Conservation (phyloP, 352 stramenopile species). For the Globisporangium cylindrosporum region DNA sequence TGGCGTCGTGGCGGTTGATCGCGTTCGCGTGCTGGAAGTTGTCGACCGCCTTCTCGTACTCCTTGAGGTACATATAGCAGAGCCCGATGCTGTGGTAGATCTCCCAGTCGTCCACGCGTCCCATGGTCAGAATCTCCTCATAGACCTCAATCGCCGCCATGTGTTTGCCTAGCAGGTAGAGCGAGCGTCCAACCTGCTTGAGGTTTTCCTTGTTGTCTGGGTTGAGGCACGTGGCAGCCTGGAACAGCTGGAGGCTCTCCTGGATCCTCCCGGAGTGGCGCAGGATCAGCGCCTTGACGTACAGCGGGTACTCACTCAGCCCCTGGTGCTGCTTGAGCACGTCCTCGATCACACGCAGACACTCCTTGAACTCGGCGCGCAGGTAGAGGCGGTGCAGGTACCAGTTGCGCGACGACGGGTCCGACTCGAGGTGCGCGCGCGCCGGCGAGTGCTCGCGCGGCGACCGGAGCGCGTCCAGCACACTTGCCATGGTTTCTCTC, state of each 20-base stretch:
- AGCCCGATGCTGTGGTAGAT: constrained; percentile 92
- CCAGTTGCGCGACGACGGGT: constrained; percentile 75
- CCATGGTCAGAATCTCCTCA: constrained; percentile 85
- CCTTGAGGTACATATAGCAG: constrained; percentile 91
- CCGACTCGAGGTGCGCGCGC: constrained; percentile 25
- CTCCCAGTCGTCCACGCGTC: constrained; percentile 88
- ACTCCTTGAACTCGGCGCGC: constrained; percentile 87
- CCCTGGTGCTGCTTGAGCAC: constrained; percentile 81
- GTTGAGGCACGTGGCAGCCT: constrained; percentile 90
- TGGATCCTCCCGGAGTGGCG: constrained; percentile 87
- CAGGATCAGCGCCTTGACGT: constrained; percentile 91
- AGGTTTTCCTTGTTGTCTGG: constrained; percentile 90
- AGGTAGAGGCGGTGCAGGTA: constrained; percentile 83
- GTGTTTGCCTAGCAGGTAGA: constrained; percentile 88
- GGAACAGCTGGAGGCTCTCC: constrained; percentile 90
- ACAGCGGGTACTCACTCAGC: constrained; percentile 91
- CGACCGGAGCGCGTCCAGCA: constrained; percentile 53
- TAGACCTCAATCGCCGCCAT: constrained; percentile 88
- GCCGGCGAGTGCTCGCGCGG: constrained; percentile 40
- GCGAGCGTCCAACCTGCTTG: constrained; percentile 84
- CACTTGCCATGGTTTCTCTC: constrained; percentile 16
- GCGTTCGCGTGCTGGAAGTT: constrained; percentile 90
- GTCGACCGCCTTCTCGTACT: constrained; percentile 87
- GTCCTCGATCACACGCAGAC: constrained; percentile 87
- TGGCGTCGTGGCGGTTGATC: constrained; percentile 90